Evolutionary conservation across 1,139 yeast genomes (phyloP), one percentile per base, ranked within the genome.

Genomic region (Debaryomyces fabryi): DNA sequence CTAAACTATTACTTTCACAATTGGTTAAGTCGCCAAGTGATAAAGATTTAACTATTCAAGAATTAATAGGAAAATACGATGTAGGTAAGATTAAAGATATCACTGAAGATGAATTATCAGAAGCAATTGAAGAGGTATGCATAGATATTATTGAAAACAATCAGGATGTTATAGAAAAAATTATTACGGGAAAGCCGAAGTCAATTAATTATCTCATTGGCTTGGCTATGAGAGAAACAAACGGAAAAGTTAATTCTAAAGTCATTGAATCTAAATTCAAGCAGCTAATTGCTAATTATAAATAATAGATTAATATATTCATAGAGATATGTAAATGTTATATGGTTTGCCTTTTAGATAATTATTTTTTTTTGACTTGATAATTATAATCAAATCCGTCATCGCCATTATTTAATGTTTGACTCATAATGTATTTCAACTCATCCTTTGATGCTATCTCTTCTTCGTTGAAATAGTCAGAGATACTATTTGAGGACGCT

Each of bases 141-240:
- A 53, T 54, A n/a, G 69, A 72, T 15, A 80, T 88, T 5, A 63
- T 90, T 1, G 58, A 56, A 0, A 66, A 68, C n/a, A 70, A 88
- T 59, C 75, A 76, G 1, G 81, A 78, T 16, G 81, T 87, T 13
- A 87, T 87, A 7, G 68, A 71, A 4, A 81, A 82, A 44, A 78
- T 87, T 16, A 64, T 68, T 30, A 63, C 72, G 0, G 91, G 91
- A 0, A 86, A 86, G 48, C 80, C 78, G 53, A 81, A 79, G 40
- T 81, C 91, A 15, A 64, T 92, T 25, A 88, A 91, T 59, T 91
- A 76, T 59, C 71, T 93, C 49, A 78, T 93, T 3, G 99, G 98
- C 0, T 82, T 82, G 60, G 96, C 91, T 13, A 90, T 95, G 96
- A 80, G 83, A 56, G 72, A 76, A 50, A 79, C 89, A 2, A 85